phyloP scores from a whole-genome alignment of 148 eudicot genomes.

The Vaccinium myrtillus region DNA sequence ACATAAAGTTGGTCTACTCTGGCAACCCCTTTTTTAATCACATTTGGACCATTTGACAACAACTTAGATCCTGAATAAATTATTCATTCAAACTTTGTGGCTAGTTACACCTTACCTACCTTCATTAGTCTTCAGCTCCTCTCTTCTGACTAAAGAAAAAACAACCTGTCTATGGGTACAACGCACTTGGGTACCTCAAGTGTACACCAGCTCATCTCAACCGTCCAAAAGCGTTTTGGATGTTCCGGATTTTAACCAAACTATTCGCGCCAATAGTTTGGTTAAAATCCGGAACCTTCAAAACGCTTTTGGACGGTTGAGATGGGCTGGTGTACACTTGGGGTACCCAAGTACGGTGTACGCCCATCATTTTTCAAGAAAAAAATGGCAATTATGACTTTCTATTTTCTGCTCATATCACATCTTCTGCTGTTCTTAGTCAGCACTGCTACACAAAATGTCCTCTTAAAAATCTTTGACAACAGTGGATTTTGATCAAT shows the following conservation, averaged over 20 bases:
- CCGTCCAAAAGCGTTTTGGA: too few relatives aligned
- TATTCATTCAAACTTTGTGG: not conserved
- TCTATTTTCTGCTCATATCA: not conserved
- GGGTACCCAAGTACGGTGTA: too few relatives aligned
- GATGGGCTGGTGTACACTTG: too few relatives aligned
- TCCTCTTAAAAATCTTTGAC: not conserved
- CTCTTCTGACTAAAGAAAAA: slow-evolving; percentile 7
- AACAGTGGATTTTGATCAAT: not conserved
- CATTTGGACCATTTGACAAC: not conserved
- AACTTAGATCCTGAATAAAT: not conserved
- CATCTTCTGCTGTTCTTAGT: not conserved
- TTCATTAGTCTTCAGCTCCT: not conserved
- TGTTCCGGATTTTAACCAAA: too few relatives aligned
- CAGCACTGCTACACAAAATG: not conserved
- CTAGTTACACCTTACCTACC: not conserved
- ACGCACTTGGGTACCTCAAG: too few relatives aligned
- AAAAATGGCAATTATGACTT: not conserved
- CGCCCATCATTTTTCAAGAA: too few relatives aligned
- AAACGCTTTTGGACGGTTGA: too few relatives aligned
- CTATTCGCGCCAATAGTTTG: too few relatives aligned
- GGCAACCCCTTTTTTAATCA: not conserved
- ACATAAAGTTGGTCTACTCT: not conserved
- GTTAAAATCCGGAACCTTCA: too few relatives aligned
- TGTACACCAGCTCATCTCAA: too few relatives aligned
- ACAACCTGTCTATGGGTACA: not conserved